These are phyloP conservation scores for Phytophthora tentaculata DNA, from an alignment of 352 stramenopile genomes.

Conservation along the genomic window DNA sequence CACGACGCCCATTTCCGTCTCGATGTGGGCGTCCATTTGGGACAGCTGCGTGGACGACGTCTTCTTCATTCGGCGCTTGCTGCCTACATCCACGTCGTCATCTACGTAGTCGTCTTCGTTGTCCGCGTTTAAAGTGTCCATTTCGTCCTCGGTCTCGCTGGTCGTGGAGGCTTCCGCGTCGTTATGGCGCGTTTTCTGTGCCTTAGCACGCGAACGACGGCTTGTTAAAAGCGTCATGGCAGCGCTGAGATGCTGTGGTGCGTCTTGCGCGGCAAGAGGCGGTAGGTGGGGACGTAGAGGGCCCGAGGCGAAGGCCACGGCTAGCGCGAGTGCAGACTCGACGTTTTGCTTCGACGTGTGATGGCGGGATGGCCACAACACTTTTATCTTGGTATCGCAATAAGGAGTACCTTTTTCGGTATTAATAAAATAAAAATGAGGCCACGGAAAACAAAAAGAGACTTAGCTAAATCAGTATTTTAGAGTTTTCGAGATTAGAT, in stretches of 20 bases:
- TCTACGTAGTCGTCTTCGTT: slow-evolving; percentile 25
- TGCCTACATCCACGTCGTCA: slow-evolving; percentile 12
- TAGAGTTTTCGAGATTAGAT: too few species aligned
- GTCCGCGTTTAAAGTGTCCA: slow-evolving; percentile 23
- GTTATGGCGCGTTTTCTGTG: slow-evolving; percentile 26
- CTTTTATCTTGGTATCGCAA: background rate
- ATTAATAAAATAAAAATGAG: too few species aligned
- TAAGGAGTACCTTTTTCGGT: too few species aligned
- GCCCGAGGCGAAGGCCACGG: background rate
- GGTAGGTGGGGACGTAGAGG: background rate
- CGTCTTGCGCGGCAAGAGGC: background rate
- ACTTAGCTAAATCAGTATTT: too few species aligned
- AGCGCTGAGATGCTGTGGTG: background rate
- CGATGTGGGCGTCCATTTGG: slow-evolving; percentile 35
- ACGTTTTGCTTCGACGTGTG: slow-evolving; percentile 1
- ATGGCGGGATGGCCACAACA: slow-evolving; percentile 7
- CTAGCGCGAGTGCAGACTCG: slow-evolving; percentile 11
- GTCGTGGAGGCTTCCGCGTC: slow-evolving; percentile 28
- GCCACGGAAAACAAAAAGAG: too few species aligned
- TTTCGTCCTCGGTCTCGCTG: slow-evolving; percentile 48
- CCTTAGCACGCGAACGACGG: slow-evolving; percentile 29
- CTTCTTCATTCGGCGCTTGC: slow-evolving; percentile 30
- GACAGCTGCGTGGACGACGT: background rate
- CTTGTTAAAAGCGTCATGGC: slow-evolving; percentile 29
- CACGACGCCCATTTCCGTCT: slow-evolving; percentile 94